Evolutionary conservation across 129 eudicot species (phyloP).

Genomic region (Flaveria trinervia): DNA sequence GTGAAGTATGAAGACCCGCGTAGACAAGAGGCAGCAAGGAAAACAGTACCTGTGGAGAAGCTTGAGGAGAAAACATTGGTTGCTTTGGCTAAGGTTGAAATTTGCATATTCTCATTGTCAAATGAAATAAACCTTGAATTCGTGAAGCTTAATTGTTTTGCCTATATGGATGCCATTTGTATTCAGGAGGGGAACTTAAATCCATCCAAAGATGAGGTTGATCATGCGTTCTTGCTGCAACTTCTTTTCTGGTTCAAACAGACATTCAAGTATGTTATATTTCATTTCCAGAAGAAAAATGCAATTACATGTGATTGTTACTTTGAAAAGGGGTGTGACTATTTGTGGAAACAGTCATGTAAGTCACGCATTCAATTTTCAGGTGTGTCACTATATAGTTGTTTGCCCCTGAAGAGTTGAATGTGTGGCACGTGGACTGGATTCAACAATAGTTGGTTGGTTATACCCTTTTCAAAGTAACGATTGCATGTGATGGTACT

Average conservation of each 20-base stretch:
- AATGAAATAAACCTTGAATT: too few relatives aligned
- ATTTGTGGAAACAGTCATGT: neutral
- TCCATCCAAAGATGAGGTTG: slow-evolving; percentile 67
- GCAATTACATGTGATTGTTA: neutral
- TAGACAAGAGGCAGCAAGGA: slow-evolving; percentile 79
- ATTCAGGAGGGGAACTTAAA: slow-evolving; percentile 79
- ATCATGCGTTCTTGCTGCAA: slow-evolving; percentile 87
- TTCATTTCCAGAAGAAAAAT: neutral
- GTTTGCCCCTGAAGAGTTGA: neutral
- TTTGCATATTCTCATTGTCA: neutral
- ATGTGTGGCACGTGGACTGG: neutral
- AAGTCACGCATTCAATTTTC: neutral
- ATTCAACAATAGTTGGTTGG: neutral
- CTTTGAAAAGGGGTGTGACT: neutral
- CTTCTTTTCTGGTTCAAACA: slow-evolving; percentile 96
- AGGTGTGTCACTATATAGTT: neutral
- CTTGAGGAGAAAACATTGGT: slow-evolving; percentile 90
- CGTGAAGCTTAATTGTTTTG: slow-evolving; percentile 10
- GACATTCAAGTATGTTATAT: slow-evolving; percentile 67
- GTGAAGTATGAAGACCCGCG: slow-evolving; percentile 80
- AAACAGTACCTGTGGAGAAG: slow-evolving; percentile 76
- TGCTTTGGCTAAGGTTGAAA: slow-evolving; percentile 78
- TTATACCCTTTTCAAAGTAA: neutral
- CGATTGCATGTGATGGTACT: neutral
- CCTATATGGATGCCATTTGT: slow-evolving; percentile 19